A percentile compares a stretch with the other conserved stretches of the same genome.
phyloP scores from a whole-genome alignment of 129 eudicot genomes.

The Escallonia rubra region DNA sequence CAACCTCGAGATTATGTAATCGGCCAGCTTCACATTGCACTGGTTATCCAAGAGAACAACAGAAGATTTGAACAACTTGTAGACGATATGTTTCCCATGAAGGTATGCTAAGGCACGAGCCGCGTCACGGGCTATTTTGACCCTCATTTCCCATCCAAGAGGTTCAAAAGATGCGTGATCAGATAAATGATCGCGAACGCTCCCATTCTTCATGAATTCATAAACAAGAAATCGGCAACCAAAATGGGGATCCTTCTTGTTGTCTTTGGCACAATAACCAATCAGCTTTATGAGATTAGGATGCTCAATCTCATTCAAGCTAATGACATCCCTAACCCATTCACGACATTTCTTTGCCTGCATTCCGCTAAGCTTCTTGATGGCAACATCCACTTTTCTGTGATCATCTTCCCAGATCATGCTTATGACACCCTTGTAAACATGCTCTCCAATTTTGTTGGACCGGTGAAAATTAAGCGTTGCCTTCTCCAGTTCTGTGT shows the following conservation, averaged over 20 bases:
- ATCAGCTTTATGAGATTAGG: neutral
- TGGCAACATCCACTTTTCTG: neutral
- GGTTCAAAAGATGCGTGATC: neutral
- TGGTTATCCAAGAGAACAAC: neutral
- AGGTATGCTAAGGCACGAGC: constrained; percentile 7
- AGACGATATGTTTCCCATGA: constrained; percentile 3
- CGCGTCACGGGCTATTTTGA: neutral
- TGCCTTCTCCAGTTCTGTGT: neutral
- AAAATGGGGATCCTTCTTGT: neutral
- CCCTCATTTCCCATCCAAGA: neutral
- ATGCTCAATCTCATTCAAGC: neutral
- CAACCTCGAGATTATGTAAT: neutral
- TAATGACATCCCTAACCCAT: neutral
- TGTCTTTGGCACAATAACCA: constrained; percentile 5
- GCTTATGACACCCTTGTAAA: neutral
- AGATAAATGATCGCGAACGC: constrained; percentile 2
- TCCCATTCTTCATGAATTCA: constrained; percentile 1
- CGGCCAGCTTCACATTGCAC: neutral
- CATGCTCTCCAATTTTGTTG: neutral
- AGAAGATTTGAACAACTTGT: neutral
- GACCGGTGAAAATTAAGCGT: constrained; percentile 1
- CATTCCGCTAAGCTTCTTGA: neutral
- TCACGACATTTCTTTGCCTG: neutral
- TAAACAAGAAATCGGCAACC: neutral
- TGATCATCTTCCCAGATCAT: neutral